phyloP scores from a whole-genome alignment of 139 green algal species.

The Chlorella sp. region DNA sequence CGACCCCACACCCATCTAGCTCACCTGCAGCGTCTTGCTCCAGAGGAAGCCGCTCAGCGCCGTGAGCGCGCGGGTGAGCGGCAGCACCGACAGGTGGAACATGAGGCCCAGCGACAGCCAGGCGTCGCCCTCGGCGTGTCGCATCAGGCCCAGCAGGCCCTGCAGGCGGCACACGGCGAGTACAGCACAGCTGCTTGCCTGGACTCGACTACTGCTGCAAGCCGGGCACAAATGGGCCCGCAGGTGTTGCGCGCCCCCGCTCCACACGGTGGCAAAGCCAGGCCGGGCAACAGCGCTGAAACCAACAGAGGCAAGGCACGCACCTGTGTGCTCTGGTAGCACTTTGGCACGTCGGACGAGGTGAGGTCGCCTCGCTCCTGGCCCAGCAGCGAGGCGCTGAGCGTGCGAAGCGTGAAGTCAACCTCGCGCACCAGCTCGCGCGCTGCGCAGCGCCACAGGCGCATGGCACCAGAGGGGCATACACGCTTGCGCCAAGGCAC shows the following conservation, averaged over 20 bases:
- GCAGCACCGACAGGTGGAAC: conserved; percentile 30
- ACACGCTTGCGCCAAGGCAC: too few relatives aligned
- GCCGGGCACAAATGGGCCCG: too few relatives aligned
- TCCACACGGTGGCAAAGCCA: too few relatives aligned
- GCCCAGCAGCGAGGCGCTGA: conserved; percentile 66
- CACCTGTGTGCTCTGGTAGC: conserved; percentile 8
- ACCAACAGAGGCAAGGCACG: too few relatives aligned
- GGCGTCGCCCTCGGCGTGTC: conserved; percentile 79
- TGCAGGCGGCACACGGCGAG: too few relatives aligned
- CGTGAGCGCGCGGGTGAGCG: conserved; percentile 54
- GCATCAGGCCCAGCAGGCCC: conserved; percentile 68
- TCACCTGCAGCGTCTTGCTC: conserved; percentile 77
- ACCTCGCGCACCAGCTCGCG: conserved; percentile 88
- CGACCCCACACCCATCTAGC: too few relatives aligned
- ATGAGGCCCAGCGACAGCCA: conserved; percentile 84
- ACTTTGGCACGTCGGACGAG: conserved; percentile 2
- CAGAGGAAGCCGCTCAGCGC: conserved; percentile 67
- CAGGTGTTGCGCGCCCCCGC: too few relatives aligned
- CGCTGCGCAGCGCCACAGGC: too few relatives aligned
- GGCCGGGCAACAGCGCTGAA: too few relatives aligned
- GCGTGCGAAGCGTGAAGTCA: conserved; percentile 88
- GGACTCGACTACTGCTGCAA: too few relatives aligned
- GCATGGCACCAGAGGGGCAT: too few relatives aligned
- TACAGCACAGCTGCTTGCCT: not conserved
- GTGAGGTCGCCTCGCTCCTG: conserved; percentile 28